These are phyloP conservation scores for Stephania cephalantha DNA, from an alignment of 164 flowering plant genomes.

Conservation along the genomic window DNA sequence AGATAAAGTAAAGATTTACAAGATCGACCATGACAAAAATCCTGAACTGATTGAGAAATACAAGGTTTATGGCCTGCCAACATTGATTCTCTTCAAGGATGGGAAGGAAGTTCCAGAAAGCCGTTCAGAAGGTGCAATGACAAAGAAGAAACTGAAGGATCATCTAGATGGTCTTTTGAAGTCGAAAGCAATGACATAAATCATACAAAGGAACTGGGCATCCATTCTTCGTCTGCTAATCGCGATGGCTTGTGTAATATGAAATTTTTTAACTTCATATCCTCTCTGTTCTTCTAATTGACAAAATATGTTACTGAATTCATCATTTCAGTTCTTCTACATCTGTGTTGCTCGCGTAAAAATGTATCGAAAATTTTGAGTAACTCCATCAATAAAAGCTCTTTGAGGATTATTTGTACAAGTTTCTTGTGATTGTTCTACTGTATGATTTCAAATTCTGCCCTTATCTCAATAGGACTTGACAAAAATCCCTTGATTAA, in stretches of 20 bases:
- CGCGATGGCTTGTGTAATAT: background rate
- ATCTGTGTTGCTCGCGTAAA: background rate
- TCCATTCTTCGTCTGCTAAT: background rate
- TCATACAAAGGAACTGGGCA: background rate
- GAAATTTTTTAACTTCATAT: background rate
- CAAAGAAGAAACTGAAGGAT: constrained; percentile 65
- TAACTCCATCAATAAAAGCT: background rate
- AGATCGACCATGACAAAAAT: constrained; percentile 74
- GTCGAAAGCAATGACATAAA: constrained; percentile 30
- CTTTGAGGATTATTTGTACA: background rate
- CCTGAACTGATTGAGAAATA: constrained; percentile 62
- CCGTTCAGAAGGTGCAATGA: constrained; percentile 82
- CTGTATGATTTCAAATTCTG: background rate
- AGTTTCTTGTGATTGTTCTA: background rate
- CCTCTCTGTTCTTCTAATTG: background rate
- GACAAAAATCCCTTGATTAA: background rate
- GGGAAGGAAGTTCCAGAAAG: constrained; percentile 75
- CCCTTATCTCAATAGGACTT: background rate
- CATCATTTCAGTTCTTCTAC: background rate
- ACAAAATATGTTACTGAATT: background rate
- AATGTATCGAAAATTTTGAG: background rate
- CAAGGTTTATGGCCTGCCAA: constrained; percentile 80
- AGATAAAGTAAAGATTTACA: constrained; percentile 56
- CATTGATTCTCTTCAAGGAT: constrained; percentile 63
- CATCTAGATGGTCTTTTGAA: constrained; percentile 54